Evolutionary conservation across 2,329 filamentous ascomycete genomes (phyloP).

Genomic region (Scytalidium lignicola): DNA sequence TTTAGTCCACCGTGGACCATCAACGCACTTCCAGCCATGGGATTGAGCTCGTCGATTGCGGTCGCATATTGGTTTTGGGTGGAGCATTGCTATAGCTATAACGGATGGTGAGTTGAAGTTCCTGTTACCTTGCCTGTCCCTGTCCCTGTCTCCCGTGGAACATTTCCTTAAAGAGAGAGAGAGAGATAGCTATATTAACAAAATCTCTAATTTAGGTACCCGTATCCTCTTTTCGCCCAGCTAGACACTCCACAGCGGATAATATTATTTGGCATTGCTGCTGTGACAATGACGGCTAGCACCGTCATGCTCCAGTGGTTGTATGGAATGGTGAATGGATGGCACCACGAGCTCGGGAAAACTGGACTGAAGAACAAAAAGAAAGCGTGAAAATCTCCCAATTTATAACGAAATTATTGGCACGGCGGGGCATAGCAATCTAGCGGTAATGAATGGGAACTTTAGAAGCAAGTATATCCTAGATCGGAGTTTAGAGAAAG

Average conservation of each 20-base stretch:
- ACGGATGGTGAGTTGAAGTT: conserved; percentile 59
- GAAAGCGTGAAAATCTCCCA: no score
- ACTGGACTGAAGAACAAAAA: no score
- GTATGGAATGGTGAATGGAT: conserved; percentile 63
- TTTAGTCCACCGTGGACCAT: conserved; percentile 71
- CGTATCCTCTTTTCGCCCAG: conserved; percentile 77
- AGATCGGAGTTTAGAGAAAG: no score
- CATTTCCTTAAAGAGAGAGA: no score
- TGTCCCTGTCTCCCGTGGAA: no score
- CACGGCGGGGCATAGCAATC: no score
- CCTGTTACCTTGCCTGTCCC: no score
- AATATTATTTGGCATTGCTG: conserved; percentile 64
- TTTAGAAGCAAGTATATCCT: no score
- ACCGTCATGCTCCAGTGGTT: conserved; percentile 65
- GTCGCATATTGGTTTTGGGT: conserved; percentile 74
- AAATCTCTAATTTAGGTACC: conserved; percentile 52
- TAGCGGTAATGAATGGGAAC: no score
- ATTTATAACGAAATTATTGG: no score
- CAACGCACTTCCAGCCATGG: conserved; percentile 52
- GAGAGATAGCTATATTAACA: no score
- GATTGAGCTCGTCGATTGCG: conserved; percentile 52
- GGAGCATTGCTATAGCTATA: conserved; percentile 63
- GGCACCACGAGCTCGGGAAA: conserved; percentile 23
- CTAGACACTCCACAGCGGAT: conserved; percentile 61
- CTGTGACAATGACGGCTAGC: conserved; percentile 64